phyloP scores from a whole-genome alignment of 2,329 filamentous ascomycete species.

The Lasiodiplodia sp. region DNA sequence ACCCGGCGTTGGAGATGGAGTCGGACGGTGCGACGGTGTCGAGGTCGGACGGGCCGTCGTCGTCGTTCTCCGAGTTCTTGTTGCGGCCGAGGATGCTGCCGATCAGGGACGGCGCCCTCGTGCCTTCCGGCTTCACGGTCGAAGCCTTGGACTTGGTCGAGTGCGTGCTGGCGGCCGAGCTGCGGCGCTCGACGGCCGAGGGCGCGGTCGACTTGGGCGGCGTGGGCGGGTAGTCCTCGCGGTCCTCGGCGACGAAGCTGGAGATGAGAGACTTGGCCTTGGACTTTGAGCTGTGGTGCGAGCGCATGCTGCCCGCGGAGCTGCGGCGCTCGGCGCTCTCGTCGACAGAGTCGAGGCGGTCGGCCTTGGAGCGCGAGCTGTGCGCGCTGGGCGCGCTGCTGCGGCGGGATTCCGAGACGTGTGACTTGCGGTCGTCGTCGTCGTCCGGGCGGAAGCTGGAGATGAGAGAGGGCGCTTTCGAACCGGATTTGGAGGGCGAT shows the following conservation, averaged over 20 bases:
- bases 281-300: conserved; percentile 44
- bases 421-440: conserved; percentile 32
- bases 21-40: conserved; percentile 58
- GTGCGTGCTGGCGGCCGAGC: conserved; percentile 42
- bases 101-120: conserved; percentile 38
- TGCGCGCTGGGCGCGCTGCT: conserved; percentile 26
- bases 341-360: conserved; percentile 1
- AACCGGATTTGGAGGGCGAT: conserved; percentile 11
- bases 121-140: conserved; percentile 11
- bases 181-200: conserved; percentile 31
- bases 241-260: conserved; percentile 44
- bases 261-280: conserved; percentile 46
- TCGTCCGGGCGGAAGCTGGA: conserved; percentile 48
- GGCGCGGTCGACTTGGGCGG: conserved; percentile 21
- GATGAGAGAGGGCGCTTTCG: conserved; percentile 36
- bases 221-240: conserved; percentile 33
- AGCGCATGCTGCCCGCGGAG: conserved; percentile 43
- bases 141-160: conserved; percentile 33
- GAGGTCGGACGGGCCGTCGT: conserved; percentile 39
- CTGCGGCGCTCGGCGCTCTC: conserved; percentile 33
- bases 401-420: conserved; percentile 15
- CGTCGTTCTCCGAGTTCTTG: conserved; percentile 30
- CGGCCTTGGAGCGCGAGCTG: conserved; percentile 14
- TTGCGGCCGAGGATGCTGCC: conserved; percentile 48
- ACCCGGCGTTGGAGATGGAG: conserved; percentile 53